Evolutionary conservation across 2,329 filamentous ascomycete genomes (phyloP).

Genomic region (Xylaria hypoxylon): DNA sequence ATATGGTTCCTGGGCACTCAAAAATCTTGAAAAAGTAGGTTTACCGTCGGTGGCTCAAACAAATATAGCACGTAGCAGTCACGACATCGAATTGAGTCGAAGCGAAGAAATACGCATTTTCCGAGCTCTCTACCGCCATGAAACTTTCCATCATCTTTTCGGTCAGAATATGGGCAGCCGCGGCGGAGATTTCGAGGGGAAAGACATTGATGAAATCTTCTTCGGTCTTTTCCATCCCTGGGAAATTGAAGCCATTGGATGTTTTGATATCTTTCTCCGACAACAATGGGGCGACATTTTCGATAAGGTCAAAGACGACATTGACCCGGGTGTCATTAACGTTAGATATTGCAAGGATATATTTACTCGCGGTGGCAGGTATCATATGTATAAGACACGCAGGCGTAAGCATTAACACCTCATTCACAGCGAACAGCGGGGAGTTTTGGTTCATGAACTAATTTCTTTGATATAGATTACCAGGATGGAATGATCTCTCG

Average conservation of each 20-base stretch:
- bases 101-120: slow-evolving; percentile 40
- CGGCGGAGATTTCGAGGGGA: not conserved
- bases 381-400: not conserved
- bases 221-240: slow-evolving; percentile 11
- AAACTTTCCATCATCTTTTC: slow-evolving; percentile 39
- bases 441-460: not conserved
- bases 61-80: not conserved
- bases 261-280: slow-evolving; percentile 8
- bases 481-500: slow-evolving; percentile 2
- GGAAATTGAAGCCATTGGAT: slow-evolving; percentile 15
- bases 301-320: not conserved
- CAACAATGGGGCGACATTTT: slow-evolving; percentile 9
- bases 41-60: not conserved
- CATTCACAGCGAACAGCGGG: not conserved
- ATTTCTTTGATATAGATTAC: slow-evolving; percentile 9
- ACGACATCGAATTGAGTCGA: slow-evolving; percentile 10
- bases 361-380: not conserved
- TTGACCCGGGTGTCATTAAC: not conserved
- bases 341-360: not conserved
- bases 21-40: slow-evolving; percentile 8
- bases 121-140: slow-evolving; percentile 42
- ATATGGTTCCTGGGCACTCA: slow-evolving; percentile 25
- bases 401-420: not conserved
- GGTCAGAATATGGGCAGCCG: slow-evolving; percentile 25
- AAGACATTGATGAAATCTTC: not conserved